A percentile compares a stretch with the other conserved stretches of the same genome.
These are phyloP conservation scores for Diaporthe ampelina DNA, from an alignment of 2,329 filamentous ascomycete species.

Conservation along the genomic window DNA sequence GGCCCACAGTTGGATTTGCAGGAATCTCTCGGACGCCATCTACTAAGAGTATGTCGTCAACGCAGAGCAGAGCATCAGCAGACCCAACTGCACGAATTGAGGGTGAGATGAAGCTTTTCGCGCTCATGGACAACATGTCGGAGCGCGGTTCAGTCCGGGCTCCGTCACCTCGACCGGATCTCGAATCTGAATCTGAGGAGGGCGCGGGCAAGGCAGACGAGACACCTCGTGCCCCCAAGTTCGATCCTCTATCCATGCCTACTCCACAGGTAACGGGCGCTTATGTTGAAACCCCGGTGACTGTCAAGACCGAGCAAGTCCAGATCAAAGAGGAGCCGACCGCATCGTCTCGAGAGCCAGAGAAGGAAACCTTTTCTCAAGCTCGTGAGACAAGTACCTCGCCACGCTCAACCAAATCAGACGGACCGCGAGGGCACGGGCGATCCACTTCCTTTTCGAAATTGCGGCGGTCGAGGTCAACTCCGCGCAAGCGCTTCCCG, in stretches of 20 bases:
- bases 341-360: slow-evolving; percentile 30
- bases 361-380: slow-evolving; percentile 1
- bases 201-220: slow-evolving; percentile 52
- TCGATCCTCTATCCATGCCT: slow-evolving; percentile 62
- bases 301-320: slow-evolving; percentile 56
- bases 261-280: slow-evolving; percentile 69
- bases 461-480: slow-evolving; percentile 54
- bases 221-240: slow-evolving; percentile 62
- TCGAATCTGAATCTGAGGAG: slow-evolving; percentile 47
- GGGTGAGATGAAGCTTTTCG: slow-evolving; percentile 70
- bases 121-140: slow-evolving; percentile 66
- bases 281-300: slow-evolving; percentile 69
- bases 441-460: slow-evolving; percentile 48
- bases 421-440: slow-evolving; percentile 42
- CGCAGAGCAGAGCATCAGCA: slow-evolving; percentile 41
- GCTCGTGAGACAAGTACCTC: slow-evolving; percentile 35
- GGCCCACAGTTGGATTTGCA: slow-evolving; percentile 62
- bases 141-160: slow-evolving; percentile 68
- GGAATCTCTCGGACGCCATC: slow-evolving; percentile 46
- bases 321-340: slow-evolving; percentile 37
- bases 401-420: slow-evolving; percentile 37
- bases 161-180: slow-evolving; percentile 59
- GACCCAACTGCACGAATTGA: slow-evolving; percentile 71
- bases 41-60: slow-evolving; percentile 38
- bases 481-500: slow-evolving; percentile 60